Percentiles rank a stretch among this genome's conserved stretches.
Evolutionary conservation across 495 filamentous ascomycete species (phyloP).

Genomic region (Penicillium simplicissimum): DNA sequence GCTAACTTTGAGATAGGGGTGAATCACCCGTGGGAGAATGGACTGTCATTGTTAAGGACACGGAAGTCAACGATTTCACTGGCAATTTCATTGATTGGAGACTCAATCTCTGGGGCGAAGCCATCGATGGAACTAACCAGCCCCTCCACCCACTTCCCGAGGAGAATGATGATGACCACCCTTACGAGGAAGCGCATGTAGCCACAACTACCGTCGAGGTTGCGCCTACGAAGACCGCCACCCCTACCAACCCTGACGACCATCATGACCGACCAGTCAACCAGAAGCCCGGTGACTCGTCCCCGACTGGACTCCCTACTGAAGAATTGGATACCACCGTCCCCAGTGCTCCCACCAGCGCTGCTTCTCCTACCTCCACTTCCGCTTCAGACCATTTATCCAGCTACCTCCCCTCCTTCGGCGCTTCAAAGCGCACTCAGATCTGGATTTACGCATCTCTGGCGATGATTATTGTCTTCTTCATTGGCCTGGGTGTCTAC

Average conservation of each 20-base stretch:
- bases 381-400: conserved; percentile 66
- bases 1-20: conserved; percentile 59
- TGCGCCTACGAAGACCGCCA: conserved; percentile 45
- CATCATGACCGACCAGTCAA: conserved; percentile 77
- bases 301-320: conserved; percentile 14
- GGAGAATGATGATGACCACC: conserved; percentile 83
- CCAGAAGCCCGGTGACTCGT: conserved; percentile 50
- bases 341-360: conserved; percentile 33
- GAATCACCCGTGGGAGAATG: conserved; percentile 85
- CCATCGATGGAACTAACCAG: conserved; percentile 70
- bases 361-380: conserved; percentile 48
- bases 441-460: conserved; percentile 93
- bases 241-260: conserved; percentile 59
- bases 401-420: conserved; percentile 93
- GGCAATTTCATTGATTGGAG: conserved; percentile 91
- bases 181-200: conserved; percentile 53
- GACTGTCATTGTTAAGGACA: conserved; percentile 90
- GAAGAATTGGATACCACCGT: conserved; percentile 31
- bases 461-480: conserved; percentile 82
- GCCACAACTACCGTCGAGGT: conserved; percentile 54
- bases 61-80: conserved; percentile 68
- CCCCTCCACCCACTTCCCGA: conserved; percentile 77
- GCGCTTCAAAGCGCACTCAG: conserved; percentile 83
- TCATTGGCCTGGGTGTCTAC: conserved; percentile 75
- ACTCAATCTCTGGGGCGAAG: conserved; percentile 90